These are phyloP conservation scores for Didymella keratinophila DNA, from an alignment of 2,329 filamentous ascomycete genomes.

Conservation along the genomic window DNA sequence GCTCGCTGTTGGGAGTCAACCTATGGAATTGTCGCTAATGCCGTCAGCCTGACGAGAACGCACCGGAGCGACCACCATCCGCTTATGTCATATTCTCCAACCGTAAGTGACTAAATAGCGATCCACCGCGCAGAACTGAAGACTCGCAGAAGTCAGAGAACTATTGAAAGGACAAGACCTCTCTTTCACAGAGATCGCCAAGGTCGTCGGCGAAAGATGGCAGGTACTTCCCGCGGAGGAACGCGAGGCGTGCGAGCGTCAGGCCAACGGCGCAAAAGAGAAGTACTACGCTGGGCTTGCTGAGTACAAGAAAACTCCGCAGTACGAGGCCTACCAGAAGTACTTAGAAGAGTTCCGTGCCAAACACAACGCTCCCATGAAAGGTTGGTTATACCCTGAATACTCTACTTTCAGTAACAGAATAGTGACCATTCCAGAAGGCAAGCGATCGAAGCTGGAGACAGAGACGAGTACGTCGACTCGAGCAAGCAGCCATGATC, in stretches of 20 bases:
- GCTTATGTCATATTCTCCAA: slow-evolving; percentile 89
- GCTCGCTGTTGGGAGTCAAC: background rate
- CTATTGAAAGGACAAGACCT: slow-evolving; percentile 77
- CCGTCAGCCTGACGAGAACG: slow-evolving; percentile 74
- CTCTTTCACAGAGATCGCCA: slow-evolving; percentile 84
- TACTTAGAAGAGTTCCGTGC: slow-evolving; percentile 82
- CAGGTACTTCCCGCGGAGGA: slow-evolving; percentile 72
- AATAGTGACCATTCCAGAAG: slow-evolving; percentile 45
- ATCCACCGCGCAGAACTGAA: slow-evolving; percentile 26
- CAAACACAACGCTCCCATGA: slow-evolving; percentile 62
- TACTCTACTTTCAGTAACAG: slow-evolving; percentile 6
- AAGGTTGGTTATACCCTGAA: slow-evolving; percentile 38
- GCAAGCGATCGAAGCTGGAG: slow-evolving; percentile 55
- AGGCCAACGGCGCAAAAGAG: slow-evolving; percentile 77
- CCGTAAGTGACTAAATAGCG: slow-evolving; percentile 61
- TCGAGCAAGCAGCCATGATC: slow-evolving; percentile 43
- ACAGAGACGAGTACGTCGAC: slow-evolving; percentile 47
- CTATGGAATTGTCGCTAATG: slow-evolving; percentile 25
- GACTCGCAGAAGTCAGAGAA: slow-evolving; percentile 72
- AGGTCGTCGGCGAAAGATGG: slow-evolving; percentile 83
- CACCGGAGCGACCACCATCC: slow-evolving; percentile 79
- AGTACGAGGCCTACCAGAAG: slow-evolving; percentile 72
- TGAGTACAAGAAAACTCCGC: slow-evolving; percentile 78
- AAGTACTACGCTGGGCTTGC: slow-evolving; percentile 75
- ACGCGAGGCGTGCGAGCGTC: slow-evolving; percentile 75